Base-by-base conservation (phyloP, 805 yeast species). In the Metschnikowia orientalis region DNA sequence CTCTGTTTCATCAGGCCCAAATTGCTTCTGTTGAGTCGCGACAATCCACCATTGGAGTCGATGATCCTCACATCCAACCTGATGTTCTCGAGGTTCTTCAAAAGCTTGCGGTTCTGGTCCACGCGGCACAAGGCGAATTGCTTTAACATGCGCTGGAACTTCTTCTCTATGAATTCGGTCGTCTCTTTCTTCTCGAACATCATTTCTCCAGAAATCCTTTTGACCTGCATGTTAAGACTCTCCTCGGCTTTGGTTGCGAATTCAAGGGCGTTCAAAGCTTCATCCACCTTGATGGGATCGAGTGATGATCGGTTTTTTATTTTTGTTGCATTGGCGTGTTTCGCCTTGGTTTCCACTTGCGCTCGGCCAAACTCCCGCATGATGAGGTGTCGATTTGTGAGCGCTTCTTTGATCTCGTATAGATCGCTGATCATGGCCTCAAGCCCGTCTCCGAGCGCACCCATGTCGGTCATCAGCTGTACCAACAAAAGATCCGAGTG, bases 361-460 rank as follows among this genome's bases (percentile, higher is more conserved):
- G 96, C 89, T 51, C 76, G 82, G 19, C 75, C 50, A 32, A 87
- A 65, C 45, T 92, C 98, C 34, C 97, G 73, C 95, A 92, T 92
- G 23, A 90, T 61, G 37, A 92, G 67, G 56, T 92, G 95, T 38
- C 98, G 71, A 59, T 90, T 89, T 0, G 98, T 92, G 34, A 92
- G 65, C 0, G 95, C 81, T 59, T 92, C 98, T 57, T 92, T 92
- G 37, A 89, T 81, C 37, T 82, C 79, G 56, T 81, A 92, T 10
- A 92, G 81, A 47, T 89, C 96, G 40, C 74, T 73, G 3, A 77
- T 63, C 18, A 87, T 63, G 47, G 73, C 65, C 35, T 69, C 75
- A 10, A 87, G 54, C 1, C 82, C 82, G 47, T 90, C 97, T 2
- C 85, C 88, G 21, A 90, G 56, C 1, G 82, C 69, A 0, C 92